phyloP scores from a whole-genome alignment of 345 rosid genomes.

The Raphanus sativus region DNA sequence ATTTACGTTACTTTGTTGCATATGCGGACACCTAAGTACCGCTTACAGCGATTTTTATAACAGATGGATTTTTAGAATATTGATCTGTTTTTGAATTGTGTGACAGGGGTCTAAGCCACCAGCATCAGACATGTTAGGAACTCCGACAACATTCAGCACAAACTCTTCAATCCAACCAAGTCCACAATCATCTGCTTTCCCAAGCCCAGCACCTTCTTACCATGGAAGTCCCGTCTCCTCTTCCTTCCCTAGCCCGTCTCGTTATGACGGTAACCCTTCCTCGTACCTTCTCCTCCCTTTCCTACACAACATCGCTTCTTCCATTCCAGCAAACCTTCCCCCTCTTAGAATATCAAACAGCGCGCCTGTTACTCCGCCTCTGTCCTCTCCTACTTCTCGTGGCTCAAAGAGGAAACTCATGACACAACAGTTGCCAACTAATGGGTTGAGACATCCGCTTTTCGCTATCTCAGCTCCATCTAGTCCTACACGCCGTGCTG shows the following conservation, averaged over 20 bases:
- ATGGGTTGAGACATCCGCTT: slow-evolving; percentile 42
- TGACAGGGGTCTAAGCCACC: slow-evolving; percentile 82
- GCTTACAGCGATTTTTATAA: neutral
- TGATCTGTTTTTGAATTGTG: neutral
- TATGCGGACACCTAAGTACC: neutral
- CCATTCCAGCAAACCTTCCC: slow-evolving; percentile 65
- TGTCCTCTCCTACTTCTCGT: slow-evolving; percentile 84
- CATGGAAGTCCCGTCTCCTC: slow-evolving; percentile 84
- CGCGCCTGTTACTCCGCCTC: slow-evolving; percentile 95
- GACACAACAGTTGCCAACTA: slow-evolving; percentile 54
- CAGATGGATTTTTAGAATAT: neutral
- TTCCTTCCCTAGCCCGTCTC: slow-evolving; percentile 82
- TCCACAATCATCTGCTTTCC: slow-evolving; percentile 73
- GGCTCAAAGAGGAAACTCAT: slow-evolving; percentile 61
- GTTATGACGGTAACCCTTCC: slow-evolving; percentile 57
- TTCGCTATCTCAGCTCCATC: slow-evolving; percentile 90
- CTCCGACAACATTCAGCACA: slow-evolving; percentile 58
- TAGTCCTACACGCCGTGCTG: slow-evolving; percentile 77
- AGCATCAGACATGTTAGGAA: slow-evolving; percentile 44
- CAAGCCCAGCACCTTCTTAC: slow-evolving; percentile 72
- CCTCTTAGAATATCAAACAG: slow-evolving; percentile 90
- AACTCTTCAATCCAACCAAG: slow-evolving; percentile 80
- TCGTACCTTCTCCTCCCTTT: slow-evolving; percentile 67
- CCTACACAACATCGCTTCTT: slow-evolving; percentile 58
- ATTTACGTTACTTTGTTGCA: neutral